Conservation (phyloP, 805 yeast genomes). For the Myxozyma sirexii region DNA sequence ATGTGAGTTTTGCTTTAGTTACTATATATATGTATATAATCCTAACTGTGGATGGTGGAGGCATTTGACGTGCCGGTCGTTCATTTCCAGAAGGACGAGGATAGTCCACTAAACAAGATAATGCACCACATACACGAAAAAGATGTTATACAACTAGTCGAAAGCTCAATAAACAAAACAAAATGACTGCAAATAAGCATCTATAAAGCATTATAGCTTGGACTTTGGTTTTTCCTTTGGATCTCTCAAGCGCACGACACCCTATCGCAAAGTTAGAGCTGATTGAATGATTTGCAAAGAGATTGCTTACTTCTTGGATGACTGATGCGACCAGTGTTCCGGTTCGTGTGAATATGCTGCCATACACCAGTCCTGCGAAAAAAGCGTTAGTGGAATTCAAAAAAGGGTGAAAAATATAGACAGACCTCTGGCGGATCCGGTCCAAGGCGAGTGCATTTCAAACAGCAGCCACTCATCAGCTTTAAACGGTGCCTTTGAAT, state of each 20-base stretch:
- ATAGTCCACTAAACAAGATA: conserved; percentile 13
- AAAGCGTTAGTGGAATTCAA: background rate
- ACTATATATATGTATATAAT: too few species aligned
- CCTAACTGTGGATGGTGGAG: too few species aligned
- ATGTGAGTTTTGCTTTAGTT: conserved; percentile 30
- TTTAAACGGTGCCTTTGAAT: conserved; percentile 20
- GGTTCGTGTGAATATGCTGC: conserved; percentile 15
- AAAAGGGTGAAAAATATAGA: background rate
- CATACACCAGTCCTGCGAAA: conserved; percentile 17
- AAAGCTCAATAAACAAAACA: background rate
- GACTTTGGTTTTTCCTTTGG: background rate
- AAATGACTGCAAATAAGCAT: background rate
- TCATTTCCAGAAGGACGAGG: conserved; percentile 32
- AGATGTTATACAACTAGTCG: conserved; percentile 19
- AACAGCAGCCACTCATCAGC: conserved; percentile 33
- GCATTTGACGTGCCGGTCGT: conserved; percentile 46
- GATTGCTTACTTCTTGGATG: conserved; percentile 28
- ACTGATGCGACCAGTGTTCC: conserved; percentile 30
- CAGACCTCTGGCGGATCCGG: conserved; percentile 28
- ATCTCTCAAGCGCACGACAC: conserved; percentile 20
- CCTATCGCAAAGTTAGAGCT: conserved; percentile 2
- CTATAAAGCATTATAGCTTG: conserved; percentile 7
- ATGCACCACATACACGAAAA: conserved; percentile 22
- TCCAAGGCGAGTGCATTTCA: conserved; percentile 28
- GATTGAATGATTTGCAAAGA: background rate